These are phyloP conservation scores for Davidsoniella neocaledoniae DNA, from an alignment of 2,329 filamentous ascomycete genomes.

Conservation along the genomic window DNA sequence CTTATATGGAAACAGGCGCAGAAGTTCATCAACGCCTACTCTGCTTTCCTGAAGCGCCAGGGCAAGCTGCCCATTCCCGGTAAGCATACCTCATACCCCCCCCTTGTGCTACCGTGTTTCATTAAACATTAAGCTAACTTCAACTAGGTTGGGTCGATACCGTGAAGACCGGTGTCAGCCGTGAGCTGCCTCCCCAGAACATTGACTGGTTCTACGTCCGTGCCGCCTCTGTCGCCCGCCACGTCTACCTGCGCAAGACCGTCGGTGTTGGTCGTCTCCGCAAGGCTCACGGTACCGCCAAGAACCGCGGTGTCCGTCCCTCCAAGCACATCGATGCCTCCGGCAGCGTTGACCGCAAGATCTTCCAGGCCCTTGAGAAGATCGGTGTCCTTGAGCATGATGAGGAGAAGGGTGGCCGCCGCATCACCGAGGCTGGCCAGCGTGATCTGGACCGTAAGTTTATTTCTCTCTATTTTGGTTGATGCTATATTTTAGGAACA, in stretches of 20 bases:
- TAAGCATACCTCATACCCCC: slow-evolving; percentile 28
- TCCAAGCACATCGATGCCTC: slow-evolving; percentile 91
- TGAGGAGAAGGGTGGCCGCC: slow-evolving; percentile 95
- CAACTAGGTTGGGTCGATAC: slow-evolving; percentile 91
- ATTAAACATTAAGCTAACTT: neutral
- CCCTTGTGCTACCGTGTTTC: slow-evolving; percentile 13
- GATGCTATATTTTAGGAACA: too few relatives aligned
- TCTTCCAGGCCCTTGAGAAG: slow-evolving; percentile 96
- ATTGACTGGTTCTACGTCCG: slow-evolving; percentile 93
- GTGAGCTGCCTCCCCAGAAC: slow-evolving; percentile 95
- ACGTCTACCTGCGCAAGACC: slow-evolving; percentile 99
- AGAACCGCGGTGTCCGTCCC: slow-evolving; percentile 89
- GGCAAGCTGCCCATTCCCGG: slow-evolving; percentile 82
- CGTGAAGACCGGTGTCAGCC: slow-evolving; percentile 92
- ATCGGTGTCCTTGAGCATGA: slow-evolving; percentile 95
- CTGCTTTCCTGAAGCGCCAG: slow-evolving; percentile 84
- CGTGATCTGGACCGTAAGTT: slow-evolving; percentile 83
- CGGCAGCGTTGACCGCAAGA: slow-evolving; percentile 91
- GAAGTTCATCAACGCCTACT: slow-evolving; percentile 77
- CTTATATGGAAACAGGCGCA: slow-evolving; percentile 44
- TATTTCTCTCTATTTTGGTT: neutral
- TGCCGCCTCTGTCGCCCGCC: slow-evolving; percentile 85
- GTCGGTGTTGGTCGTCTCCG: slow-evolving; percentile 95
- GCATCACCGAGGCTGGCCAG: slow-evolving; percentile 96
- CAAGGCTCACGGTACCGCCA: slow-evolving; percentile 89